Percentiles rank a stretch among this genome's conserved stretches.
phyloP scores from a whole-genome alignment of 2,329 filamentous ascomycete species.

The Akanthomyces muscarius region DNA sequence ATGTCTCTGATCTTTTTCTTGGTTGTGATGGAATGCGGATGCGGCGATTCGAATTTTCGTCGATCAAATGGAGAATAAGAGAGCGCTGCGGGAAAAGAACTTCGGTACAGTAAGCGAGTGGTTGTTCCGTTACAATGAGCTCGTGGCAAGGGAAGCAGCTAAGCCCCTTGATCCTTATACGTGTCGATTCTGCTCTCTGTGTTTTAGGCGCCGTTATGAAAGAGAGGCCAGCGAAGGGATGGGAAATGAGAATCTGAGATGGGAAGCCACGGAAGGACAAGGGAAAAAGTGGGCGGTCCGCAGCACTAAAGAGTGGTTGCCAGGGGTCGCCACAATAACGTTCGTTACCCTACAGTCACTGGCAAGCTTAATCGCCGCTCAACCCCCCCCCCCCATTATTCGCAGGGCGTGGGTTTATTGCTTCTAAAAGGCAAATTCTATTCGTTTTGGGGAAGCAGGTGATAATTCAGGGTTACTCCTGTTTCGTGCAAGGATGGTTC shows the following conservation, averaged over 20 bases:
- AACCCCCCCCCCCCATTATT: no score
- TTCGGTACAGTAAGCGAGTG: not conserved
- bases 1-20: not conserved
- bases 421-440: no score
- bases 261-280: not conserved
- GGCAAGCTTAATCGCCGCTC: no score
- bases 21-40: conserved; percentile 3
- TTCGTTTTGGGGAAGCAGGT: no score
- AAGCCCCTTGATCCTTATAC: not conserved
- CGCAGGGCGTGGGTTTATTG: no score
- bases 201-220: not conserved
- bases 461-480: no score
- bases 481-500: no score
- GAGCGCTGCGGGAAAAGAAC: not conserved
- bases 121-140: not conserved
- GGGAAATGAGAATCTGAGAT: not conserved
- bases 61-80: not conserved
- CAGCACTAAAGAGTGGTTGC: not conserved
- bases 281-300: no score
- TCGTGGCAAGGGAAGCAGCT: not conserved
- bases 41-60: not conserved
- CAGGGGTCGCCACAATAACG: not conserved
- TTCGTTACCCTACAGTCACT: no score
- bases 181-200: not conserved
- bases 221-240: not conserved